Percentiles rank a stretch among this genome's conserved stretches.
Evolutionary conservation across 306 rosid genomes (phyloP).

Genomic region (Glycine latifolia): DNA sequence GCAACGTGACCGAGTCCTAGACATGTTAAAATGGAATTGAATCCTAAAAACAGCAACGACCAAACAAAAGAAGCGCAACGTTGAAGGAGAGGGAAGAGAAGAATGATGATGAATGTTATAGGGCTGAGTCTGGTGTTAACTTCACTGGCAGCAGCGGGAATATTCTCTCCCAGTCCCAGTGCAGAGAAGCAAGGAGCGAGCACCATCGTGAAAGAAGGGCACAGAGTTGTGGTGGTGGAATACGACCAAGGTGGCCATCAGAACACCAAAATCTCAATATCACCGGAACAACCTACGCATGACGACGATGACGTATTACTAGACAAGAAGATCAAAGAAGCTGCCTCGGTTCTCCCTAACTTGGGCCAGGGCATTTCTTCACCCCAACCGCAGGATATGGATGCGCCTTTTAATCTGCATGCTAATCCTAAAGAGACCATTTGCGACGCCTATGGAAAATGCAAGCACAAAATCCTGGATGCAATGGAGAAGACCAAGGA

Average conservation of each 20-base stretch:
- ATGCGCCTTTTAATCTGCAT: no score
- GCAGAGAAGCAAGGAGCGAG: conserved; percentile 34
- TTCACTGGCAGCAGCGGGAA: conserved; percentile 62
- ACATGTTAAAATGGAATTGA: neutral
- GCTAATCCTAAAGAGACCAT: conserved; percentile 58
- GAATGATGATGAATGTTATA: conserved; percentile 71
- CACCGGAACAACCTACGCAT: conserved; percentile 43
- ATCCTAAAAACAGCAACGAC: no score
- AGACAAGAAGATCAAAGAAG: conserved; percentile 46
- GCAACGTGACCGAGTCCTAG: conserved; percentile 23
- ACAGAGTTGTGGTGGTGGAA: conserved; percentile 75
- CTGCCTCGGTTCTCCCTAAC: conserved; percentile 54
- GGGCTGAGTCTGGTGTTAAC: conserved; percentile 59
- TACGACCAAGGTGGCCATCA: conserved; percentile 63
- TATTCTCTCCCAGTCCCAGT: conserved; percentile 66
- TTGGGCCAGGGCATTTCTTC: conserved; percentile 51
- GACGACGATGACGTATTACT: neutral
- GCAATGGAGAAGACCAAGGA: conserved; percentile 63
- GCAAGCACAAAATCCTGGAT: conserved; percentile 61
- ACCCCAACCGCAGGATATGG: no score
- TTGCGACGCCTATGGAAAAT: conserved; percentile 73
- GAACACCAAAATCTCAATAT: conserved; percentile 73
- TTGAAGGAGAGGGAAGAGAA: neutral
- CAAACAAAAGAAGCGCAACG: no score
- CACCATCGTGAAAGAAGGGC: conserved; percentile 72